Percentiles rank a stretch among this genome's conserved stretches.
Conservation (phyloP, 306 rosid species). For the Hippophae rhamnoides region DNA sequence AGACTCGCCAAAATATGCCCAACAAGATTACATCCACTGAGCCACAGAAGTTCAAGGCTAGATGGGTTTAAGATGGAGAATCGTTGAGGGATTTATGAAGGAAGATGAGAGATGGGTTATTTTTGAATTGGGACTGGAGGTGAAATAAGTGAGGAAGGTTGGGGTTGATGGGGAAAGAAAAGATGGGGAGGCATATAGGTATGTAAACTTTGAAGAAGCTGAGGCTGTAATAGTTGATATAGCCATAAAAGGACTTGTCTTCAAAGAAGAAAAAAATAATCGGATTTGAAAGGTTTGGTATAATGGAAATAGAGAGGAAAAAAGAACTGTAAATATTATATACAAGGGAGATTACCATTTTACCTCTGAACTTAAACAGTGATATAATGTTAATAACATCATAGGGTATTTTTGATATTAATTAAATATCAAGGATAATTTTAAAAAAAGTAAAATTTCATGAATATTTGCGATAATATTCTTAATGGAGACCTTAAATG, state of each 20-base stretch:
- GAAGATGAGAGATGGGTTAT: slow-evolving; percentile 52
- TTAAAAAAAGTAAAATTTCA: too few relatives aligned
- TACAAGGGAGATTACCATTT: not conserved
- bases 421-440: too few relatives aligned
- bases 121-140: slow-evolving; percentile 26
- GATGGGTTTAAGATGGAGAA: slow-evolving; percentile 36
- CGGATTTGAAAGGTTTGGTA: not conserved
- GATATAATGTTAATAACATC: too few relatives aligned
- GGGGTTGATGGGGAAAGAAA: slow-evolving; percentile 17
- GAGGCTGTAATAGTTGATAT: not conserved
- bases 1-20: slow-evolving; percentile 69
- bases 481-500: too few relatives aligned
- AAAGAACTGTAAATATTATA: slow-evolving; percentile 21
- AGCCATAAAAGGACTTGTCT: slow-evolving; percentile 30
- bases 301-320: not conserved
- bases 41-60: slow-evolving; percentile 9
- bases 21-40: slow-evolving; percentile 38
- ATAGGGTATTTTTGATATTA: too few relatives aligned
- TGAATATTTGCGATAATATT: too few relatives aligned
- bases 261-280: not conserved
- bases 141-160: slow-evolving; percentile 11
- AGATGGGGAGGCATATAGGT: slow-evolving; percentile 21
- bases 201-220: slow-evolving; percentile 25
- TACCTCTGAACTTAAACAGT: too few relatives aligned
- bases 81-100: slow-evolving; percentile 47